Evolutionary conservation across 2,329 filamentous ascomycete genomes (phyloP).

Genomic region (Curvularia hawaiiensis): DNA sequence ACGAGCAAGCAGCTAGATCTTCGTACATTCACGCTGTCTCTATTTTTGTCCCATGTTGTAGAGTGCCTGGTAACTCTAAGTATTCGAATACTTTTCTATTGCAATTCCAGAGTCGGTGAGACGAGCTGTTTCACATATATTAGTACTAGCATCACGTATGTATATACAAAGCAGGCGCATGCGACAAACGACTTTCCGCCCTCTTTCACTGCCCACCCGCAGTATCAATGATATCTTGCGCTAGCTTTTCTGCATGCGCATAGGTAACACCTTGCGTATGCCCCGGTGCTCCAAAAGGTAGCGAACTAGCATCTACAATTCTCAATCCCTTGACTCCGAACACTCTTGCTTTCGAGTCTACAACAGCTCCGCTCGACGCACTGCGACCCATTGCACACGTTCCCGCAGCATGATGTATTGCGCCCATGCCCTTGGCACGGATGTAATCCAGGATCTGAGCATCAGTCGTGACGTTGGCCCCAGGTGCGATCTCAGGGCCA

Average conservation of each 20-base stretch:
- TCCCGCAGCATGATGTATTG: slow-evolving; percentile 9
- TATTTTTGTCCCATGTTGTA: no score
- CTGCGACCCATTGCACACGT: slow-evolving; percentile 9
- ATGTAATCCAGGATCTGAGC: slow-evolving; percentile 12
- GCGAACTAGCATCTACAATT: slow-evolving; percentile 9
- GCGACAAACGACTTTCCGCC: not conserved
- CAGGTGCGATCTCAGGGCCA: slow-evolving; percentile 10
- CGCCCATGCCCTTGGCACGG: slow-evolving; percentile 7
- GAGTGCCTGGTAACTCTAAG: no score
- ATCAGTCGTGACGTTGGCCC: slow-evolving; percentile 10
- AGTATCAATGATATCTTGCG: slow-evolving; percentile 11
- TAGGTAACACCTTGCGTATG: slow-evolving; percentile 13
- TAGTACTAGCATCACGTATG: not conserved
- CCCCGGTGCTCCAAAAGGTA: slow-evolving; percentile 9
- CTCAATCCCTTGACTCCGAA: slow-evolving; percentile 14
- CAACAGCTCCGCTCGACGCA: slow-evolving; percentile 4
- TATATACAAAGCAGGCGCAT: not conserved
- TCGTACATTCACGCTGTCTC: no score
- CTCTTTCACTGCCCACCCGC: not conserved
- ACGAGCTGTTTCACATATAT: not conserved
- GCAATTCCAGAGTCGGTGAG: no score
- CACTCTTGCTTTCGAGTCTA: slow-evolving; percentile 12
- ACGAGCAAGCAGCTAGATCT: no score
- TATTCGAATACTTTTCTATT: no score
- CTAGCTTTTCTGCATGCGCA: slow-evolving; percentile 12